Evolutionary conservation across 2,329 filamentous ascomycete genomes (phyloP).

Genomic region (Stromatinia cepivora): DNA sequence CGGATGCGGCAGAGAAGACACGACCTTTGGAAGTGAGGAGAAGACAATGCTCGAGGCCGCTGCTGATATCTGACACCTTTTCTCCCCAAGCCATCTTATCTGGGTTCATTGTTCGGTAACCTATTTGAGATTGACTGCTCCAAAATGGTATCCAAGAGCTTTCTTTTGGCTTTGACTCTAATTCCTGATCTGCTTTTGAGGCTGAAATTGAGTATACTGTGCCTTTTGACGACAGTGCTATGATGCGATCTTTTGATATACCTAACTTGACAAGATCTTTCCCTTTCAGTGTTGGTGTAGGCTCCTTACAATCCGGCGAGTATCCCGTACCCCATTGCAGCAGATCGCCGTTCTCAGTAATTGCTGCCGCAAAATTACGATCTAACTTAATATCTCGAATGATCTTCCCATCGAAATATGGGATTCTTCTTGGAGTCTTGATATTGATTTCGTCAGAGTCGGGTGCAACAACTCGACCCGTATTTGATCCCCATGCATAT

Average conservation of each 20-base stretch:
- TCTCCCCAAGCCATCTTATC: constrained; percentile 65
- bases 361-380: constrained; percentile 77
- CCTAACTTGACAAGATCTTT: constrained; percentile 77
- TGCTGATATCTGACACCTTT: constrained; percentile 69
- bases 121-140: constrained; percentile 58
- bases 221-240: constrained; percentile 74
- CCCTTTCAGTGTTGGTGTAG: constrained; percentile 72
- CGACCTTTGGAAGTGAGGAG: constrained; percentile 82
- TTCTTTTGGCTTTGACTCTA: constrained; percentile 64
- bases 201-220: constrained; percentile 83
- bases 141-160: constrained; percentile 73
- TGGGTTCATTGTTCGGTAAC: constrained; percentile 73
- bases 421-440: constrained; percentile 76
- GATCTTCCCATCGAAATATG: constrained; percentile 80
- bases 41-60: constrained; percentile 82
- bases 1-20: constrained; percentile 84
- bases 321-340: constrained; percentile 89
- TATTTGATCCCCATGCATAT: constrained; percentile 91
- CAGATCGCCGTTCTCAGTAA: constrained; percentile 83
- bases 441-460: constrained; percentile 74
- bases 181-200: constrained; percentile 67
- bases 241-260: constrained; percentile 78
- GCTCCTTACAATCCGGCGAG: constrained; percentile 61
- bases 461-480: constrained; percentile 80
- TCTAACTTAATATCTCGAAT: constrained; percentile 87